Conservation (phyloP, 2,329 filamentous ascomycete species). For the Polytolypa hystricis region DNA sequence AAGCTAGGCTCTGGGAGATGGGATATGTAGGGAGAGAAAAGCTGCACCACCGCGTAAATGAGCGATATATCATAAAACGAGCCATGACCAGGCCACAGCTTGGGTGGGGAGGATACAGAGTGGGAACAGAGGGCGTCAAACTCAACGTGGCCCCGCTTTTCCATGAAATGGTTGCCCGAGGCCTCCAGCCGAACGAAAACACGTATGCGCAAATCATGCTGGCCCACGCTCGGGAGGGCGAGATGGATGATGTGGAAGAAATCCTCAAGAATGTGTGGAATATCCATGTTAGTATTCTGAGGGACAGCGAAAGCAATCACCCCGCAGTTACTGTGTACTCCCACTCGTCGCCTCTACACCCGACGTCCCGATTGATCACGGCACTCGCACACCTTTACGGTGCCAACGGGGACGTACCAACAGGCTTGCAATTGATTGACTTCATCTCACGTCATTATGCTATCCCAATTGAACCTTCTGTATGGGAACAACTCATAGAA, state of each 20-base stretch:
- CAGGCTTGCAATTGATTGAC: conserved; percentile 50
- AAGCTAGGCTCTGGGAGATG: conserved; percentile 38
- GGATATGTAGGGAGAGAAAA: conserved; percentile 29
- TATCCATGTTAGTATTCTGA: conserved; percentile 37
- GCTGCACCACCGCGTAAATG: conserved; percentile 28
- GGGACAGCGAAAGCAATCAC: conserved; percentile 19
- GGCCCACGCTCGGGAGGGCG: conserved; percentile 42
- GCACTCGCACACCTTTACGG: conserved; percentile 59
- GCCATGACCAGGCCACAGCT: conserved; percentile 3
- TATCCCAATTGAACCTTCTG: conserved; percentile 44
- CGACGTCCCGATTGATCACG: conserved; percentile 48
- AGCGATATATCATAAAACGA: conserved; percentile 22
- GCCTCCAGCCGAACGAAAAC: conserved; percentile 38
- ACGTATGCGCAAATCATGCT: conserved; percentile 45
- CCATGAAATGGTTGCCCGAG: conserved; percentile 36
- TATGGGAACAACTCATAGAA: conserved; percentile 58
- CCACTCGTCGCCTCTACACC: conserved; percentile 44
- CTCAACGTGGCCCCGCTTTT: conserved; percentile 32
- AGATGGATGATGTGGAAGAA: conserved; percentile 35
- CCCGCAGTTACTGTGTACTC: conserved; percentile 31
- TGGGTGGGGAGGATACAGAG: conserved; percentile 23
- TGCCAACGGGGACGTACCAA: conserved; percentile 51
- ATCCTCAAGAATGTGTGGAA: conserved; percentile 45
- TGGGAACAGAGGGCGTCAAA: conserved; percentile 23
- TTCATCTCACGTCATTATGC: conserved; percentile 50